Conservation (phyloP, 2,329 filamentous ascomycete genomes). For the Dichotomopilus funicola region DNA sequence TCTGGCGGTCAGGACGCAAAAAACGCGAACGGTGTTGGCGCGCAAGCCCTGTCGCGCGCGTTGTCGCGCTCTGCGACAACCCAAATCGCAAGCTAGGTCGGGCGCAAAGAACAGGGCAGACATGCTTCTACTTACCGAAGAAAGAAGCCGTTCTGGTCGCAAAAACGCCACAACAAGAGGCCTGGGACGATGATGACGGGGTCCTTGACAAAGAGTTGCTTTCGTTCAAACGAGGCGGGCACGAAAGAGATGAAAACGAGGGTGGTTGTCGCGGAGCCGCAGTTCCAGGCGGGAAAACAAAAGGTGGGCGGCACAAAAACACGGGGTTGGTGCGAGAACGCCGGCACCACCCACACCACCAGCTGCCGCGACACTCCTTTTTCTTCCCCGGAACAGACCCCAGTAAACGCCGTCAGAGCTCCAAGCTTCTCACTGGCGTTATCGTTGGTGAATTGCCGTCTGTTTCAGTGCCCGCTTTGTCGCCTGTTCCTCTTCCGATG, state of each 20-base stretch:
- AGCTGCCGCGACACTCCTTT: not conserved
- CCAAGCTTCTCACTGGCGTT: not conserved
- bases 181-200: not conserved
- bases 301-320: conserved; percentile 19
- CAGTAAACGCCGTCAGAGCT: not conserved
- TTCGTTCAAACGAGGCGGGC: not conserved
- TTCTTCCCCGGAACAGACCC: not conserved
- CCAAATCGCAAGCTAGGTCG: not conserved
- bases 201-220: not conserved
- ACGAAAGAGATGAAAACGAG: not conserved
- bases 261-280: not conserved
- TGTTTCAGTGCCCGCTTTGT: not conserved
- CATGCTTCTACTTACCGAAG: conserved; percentile 8
- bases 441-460: not conserved
- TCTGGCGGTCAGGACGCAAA: too few species aligned
- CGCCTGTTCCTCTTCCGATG: not conserved
- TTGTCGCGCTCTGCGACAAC: too few species aligned
- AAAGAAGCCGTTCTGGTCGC: not conserved
- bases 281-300: conserved; percentile 17
- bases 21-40: too few species aligned
- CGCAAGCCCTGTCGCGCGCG: too few species aligned
- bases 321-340: conserved; percentile 15
- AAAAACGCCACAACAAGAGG: conserved; percentile 2
- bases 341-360: conserved; percentile 2
- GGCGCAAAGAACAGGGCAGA: not conserved